Conservation (phyloP, 768 basidiomycete genomes). For the Neoboletus subvelutipes region DNA sequence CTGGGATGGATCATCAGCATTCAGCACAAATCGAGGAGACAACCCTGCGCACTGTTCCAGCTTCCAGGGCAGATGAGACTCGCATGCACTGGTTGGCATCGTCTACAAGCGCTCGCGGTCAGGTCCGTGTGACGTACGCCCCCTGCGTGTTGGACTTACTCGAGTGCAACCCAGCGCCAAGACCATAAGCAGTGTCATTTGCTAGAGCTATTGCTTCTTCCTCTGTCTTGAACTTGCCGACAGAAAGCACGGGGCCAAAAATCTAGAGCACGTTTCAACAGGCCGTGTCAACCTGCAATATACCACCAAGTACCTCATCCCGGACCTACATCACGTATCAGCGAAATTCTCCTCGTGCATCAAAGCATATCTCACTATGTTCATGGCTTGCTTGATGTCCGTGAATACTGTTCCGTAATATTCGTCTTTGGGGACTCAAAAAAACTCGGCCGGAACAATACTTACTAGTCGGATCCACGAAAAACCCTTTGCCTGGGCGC, state of each 20-base stretch:
- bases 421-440: slow-evolving; percentile 5
- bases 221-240: slow-evolving; percentile 83
- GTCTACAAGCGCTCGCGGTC: slow-evolving; percentile 36
- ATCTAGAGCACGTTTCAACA: slow-evolving; percentile 50
- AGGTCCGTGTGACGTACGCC: background rate
- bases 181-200: slow-evolving; percentile 87
- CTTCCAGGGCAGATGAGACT: slow-evolving; percentile 81
- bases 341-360: slow-evolving; percentile 1
- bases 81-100: slow-evolving; percentile 90
- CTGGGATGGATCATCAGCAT: slow-evolving; percentile 34
- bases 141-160: slow-evolving; percentile 46
- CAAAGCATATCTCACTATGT: slow-evolving; percentile 57
- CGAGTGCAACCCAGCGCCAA: slow-evolving; percentile 89
- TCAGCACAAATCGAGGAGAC: background rate
- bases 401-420: slow-evolving; percentile 62
- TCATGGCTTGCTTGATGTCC: slow-evolving; percentile 78
- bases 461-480: slow-evolving; percentile 86
- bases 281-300: slow-evolving; percentile 6
- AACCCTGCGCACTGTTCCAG: slow-evolving; percentile 68
- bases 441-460: slow-evolving; percentile 10
- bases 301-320: slow-evolving; percentile 29
- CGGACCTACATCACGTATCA: slow-evolving; percentile 31
- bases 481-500: slow-evolving; percentile 77
- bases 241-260: slow-evolving; percentile 89
- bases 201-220: slow-evolving; percentile 82